Percentiles rank a stretch among this genome's conserved stretches.
Evolutionary conservation across 2,329 filamentous ascomycete genomes (phyloP).

Genomic region (Pestalotiopsis sp.): DNA sequence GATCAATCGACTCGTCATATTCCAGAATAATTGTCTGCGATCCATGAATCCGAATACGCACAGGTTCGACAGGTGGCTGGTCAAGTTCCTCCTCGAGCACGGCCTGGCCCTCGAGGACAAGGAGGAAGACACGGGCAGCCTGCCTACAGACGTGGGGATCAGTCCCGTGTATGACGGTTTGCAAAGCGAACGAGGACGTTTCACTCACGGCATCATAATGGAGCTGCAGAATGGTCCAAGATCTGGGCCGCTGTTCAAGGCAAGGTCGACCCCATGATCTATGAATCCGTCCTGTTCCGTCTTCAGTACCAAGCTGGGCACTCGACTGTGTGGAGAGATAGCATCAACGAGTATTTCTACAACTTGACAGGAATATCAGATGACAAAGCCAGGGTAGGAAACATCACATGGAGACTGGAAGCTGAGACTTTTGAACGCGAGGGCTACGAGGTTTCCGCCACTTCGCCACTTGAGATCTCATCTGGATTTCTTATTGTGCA

Average conservation of each 20-base stretch:
- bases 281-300: conserved; percentile 56
- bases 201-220: conserved; percentile 4
- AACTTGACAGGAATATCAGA: conserved; percentile 63
- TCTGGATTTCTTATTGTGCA: conserved; percentile 55
- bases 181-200: background rate
- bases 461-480: conserved; percentile 61
- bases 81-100: conserved; percentile 41
- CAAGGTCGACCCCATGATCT: conserved; percentile 61
- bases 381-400: conserved; percentile 51
- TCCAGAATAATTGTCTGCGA: conserved; percentile 31
- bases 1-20: conserved; percentile 34
- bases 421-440: conserved; percentile 64
- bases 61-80: conserved; percentile 48
- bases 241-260: conserved; percentile 56
- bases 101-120: conserved; percentile 29
- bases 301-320: conserved; percentile 69
- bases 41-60: conserved; percentile 29
- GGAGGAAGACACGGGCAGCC: conserved; percentile 28
- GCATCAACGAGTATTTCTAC: conserved; percentile 64
- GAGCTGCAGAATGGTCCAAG: conserved; percentile 17
- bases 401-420: conserved; percentile 67
- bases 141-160: background rate
- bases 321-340: conserved; percentile 69
- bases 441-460: conserved; percentile 54
- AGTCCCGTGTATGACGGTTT: background rate